These are phyloP conservation scores for Cystoisospora suis DNA, from an alignment of 169 alveolate species.

Conservation along the genomic window DNA sequence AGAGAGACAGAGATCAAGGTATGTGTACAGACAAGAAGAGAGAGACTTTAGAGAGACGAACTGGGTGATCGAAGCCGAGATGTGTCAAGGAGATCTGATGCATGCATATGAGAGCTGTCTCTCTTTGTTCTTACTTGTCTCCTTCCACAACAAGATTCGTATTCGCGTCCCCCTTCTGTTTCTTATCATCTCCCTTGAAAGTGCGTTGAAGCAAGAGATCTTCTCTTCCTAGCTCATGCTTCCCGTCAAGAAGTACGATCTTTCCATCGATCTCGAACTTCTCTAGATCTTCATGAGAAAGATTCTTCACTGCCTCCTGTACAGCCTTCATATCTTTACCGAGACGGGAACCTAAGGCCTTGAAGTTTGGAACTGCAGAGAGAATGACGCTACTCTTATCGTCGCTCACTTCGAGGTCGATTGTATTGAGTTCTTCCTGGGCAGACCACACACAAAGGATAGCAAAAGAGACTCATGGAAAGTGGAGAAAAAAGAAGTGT, in stretches of 20 bases:
- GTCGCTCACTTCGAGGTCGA: conserved; percentile 31
- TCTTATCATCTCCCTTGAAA: neutral
- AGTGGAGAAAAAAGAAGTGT: too few relatives aligned
- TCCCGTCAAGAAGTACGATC: conserved; percentile 21
- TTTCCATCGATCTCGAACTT: conserved; percentile 6
- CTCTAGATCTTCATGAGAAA: conserved; percentile 41
- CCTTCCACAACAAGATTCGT: conserved; percentile 38
- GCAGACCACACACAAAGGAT: neutral
- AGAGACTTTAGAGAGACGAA: too few relatives aligned
- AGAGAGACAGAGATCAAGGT: neutral
- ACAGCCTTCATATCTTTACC: conserved; percentile 36
- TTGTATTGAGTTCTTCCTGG: conserved; percentile 69
- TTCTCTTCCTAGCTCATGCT: neutral
- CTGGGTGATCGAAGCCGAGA: too few relatives aligned
- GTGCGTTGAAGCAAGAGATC: conserved; percentile 36
- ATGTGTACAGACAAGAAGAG: neutral
- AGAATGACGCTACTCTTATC: conserved; percentile 21
- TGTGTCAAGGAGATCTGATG: too few relatives aligned
- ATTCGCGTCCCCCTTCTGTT: neutral
- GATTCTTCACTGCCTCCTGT: conserved; percentile 25
- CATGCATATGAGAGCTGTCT: neutral
- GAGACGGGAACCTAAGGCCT: conserved; percentile 37
- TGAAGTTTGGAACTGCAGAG: conserved; percentile 27
- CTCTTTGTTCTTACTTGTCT: conserved; percentile 20
- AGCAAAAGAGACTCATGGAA: neutral